Conservation (phyloP, 2,329 filamentous ascomycete species). For the Fusarium fujikuroi region DNA sequence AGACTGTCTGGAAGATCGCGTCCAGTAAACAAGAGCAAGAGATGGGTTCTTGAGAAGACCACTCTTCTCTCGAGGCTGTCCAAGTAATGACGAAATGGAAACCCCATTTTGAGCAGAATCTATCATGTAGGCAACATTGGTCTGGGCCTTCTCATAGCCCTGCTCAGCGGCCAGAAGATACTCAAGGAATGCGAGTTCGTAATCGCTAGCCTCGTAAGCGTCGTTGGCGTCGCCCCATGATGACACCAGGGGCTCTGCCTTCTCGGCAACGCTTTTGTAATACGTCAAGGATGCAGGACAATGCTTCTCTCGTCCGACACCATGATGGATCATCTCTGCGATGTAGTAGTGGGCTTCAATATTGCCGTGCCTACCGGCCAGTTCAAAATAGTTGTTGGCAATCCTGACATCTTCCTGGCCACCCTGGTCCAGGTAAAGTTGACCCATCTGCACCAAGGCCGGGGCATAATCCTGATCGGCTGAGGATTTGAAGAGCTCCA, state of each 20-base stretch:
- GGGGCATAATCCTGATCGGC: slow-evolving; percentile 84
- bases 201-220: slow-evolving; percentile 81
- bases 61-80: slow-evolving; percentile 51
- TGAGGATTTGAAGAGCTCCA: slow-evolving; percentile 79
- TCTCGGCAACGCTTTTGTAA: slow-evolving; percentile 83
- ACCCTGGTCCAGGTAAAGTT: slow-evolving; percentile 88
- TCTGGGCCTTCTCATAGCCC: slow-evolving; percentile 88
- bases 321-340: slow-evolving; percentile 85
- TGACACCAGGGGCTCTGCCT: slow-evolving; percentile 77
- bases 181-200: slow-evolving; percentile 80
- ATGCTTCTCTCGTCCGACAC: slow-evolving; percentile 81
- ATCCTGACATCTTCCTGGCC: slow-evolving; percentile 73
- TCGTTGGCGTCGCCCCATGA: slow-evolving; percentile 85
- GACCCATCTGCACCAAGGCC: slow-evolving; percentile 84
- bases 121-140: slow-evolving; percentile 88
- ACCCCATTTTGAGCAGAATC: slow-evolving; percentile 73
- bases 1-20: slow-evolving; percentile 88
- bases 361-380: slow-evolving; percentile 82
- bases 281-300: slow-evolving; percentile 82
- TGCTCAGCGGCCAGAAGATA: slow-evolving; percentile 92
- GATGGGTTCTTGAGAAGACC: slow-evolving; percentile 62
- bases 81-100: slow-evolving; percentile 56
- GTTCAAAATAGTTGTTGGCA: slow-evolving; percentile 87
- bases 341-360: slow-evolving; percentile 94
- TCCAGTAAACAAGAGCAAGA: slow-evolving; percentile 92